Conservation (phyloP, 306 rosid species). For the Vachellia collinsii region DNA sequence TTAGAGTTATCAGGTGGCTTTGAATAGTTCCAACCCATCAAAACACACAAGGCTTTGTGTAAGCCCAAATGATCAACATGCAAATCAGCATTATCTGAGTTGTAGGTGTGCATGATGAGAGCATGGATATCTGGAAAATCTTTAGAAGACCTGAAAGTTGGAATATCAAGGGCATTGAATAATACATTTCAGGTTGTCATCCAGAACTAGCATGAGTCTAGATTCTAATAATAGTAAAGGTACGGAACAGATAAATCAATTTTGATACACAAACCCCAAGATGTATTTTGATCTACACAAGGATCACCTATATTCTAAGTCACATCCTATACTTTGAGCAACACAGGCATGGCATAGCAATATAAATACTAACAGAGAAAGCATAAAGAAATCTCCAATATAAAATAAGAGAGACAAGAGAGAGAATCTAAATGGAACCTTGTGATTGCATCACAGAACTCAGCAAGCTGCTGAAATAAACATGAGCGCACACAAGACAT, state of each 20-base stretch:
- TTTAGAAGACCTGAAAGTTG: conserved; percentile 92
- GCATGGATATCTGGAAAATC: conserved; percentile 92
- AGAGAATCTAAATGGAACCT: neutral
- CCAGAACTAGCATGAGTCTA: conserved; percentile 44
- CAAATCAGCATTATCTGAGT: conserved; percentile 72
- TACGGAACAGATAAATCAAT: conserved; percentile 43
- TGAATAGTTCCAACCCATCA: conserved; percentile 94
- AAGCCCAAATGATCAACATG: conserved; percentile 93
- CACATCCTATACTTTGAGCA: conserved; percentile 20
- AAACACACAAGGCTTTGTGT: conserved; percentile 92
- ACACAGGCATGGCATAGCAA: conserved; percentile 20
- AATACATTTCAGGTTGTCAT: conserved; percentile 59
- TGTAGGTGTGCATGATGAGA: conserved; percentile 91
- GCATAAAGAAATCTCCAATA: conserved; percentile 16
- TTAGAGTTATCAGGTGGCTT: conserved; percentile 89
- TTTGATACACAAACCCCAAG: conserved; percentile 14
- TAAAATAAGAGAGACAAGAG: conserved; percentile 14
- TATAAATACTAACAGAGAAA: neutral
- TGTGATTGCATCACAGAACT: conserved; percentile 18
- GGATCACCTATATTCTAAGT: conserved; percentile 27
- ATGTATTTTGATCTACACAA: conserved; percentile 19
- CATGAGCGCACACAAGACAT: conserved; percentile 13
- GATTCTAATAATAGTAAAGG: conserved; percentile 46
- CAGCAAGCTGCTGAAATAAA: conserved; percentile 15
- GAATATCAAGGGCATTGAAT: conserved; percentile 57